These are phyloP conservation scores for Saraca asoca DNA, from an alignment of 331 rosid species.

Conservation along the genomic window DNA sequence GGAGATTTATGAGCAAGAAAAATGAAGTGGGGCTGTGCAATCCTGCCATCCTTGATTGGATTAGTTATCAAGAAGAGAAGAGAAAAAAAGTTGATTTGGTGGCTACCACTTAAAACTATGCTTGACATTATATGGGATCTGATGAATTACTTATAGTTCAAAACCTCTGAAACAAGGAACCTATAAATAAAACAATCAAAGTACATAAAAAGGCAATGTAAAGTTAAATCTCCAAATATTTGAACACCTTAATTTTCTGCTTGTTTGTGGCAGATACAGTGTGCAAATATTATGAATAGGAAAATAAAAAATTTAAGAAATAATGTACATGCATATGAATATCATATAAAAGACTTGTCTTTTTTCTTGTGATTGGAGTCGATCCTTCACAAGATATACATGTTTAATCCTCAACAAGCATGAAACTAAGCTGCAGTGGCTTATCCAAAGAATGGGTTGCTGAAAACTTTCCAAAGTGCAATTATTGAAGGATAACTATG, in stretches of 20 bases:
- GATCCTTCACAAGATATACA: neutral
- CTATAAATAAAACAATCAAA: neutral
- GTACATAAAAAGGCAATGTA: neutral
- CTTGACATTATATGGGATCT: neutral
- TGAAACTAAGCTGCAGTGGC: neutral
- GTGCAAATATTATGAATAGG: neutral
- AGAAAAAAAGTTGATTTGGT: neutral
- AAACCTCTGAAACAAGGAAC: neutral
- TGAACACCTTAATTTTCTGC: neutral
- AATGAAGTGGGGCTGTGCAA: slow-evolving; percentile 1
- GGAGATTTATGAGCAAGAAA: slow-evolving; percentile 3
- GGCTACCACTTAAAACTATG: neutral
- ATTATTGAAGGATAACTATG: too few relatives aligned
- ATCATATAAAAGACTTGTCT: neutral
- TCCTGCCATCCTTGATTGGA: neutral
- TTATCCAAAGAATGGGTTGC: neutral
- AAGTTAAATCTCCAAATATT: neutral
- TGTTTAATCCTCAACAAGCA: neutral
- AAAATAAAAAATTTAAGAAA: neutral
- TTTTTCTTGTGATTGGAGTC: neutral
- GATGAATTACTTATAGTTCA: neutral
- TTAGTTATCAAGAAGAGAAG: neutral
- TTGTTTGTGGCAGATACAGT: neutral
- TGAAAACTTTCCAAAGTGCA: too few relatives aligned
- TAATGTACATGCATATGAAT: neutral